These are phyloP conservation scores for Phaeosphaeriaceae sp. DNA, from an alignment of 2,329 filamentous ascomycete genomes.

Conservation along the genomic window DNA sequence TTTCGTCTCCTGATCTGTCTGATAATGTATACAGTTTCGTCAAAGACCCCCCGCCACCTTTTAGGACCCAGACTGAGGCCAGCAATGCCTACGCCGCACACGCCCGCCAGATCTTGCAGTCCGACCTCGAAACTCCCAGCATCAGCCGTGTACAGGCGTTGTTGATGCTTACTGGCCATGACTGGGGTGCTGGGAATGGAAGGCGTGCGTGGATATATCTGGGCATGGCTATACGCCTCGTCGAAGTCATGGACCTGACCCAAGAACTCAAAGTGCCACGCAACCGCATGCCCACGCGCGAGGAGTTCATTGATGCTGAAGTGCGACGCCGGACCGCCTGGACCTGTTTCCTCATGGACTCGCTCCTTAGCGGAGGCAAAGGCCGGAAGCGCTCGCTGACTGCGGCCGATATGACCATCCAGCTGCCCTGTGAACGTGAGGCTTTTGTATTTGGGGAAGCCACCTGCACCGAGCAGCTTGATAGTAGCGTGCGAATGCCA, in stretches of 20 bases:
- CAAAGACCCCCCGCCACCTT: constrained; percentile 44
- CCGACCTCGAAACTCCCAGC: constrained; percentile 48
- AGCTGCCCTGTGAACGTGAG: constrained; percentile 49
- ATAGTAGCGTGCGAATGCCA: constrained; percentile 40
- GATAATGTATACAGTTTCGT: constrained; percentile 50
- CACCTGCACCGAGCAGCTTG: constrained; percentile 43
- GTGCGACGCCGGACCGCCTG: constrained; percentile 49
- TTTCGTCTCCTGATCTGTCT: too few relatives aligned
- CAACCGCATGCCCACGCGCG: constrained; percentile 41
- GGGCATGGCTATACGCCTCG: constrained; percentile 50
- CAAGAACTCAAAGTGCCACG: constrained; percentile 42
- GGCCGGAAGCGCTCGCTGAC: constrained; percentile 46
- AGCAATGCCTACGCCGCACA: constrained; percentile 52
- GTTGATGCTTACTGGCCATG: constrained; percentile 54
- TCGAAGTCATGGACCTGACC: constrained; percentile 50
- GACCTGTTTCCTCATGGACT: constrained; percentile 54
- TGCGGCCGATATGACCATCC: constrained; percentile 46
- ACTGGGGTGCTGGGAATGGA: constrained; percentile 55
- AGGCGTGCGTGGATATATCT: constrained; percentile 51
- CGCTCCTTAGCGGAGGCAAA: constrained; percentile 49
- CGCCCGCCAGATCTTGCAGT: constrained; percentile 49
- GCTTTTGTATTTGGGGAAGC: constrained; percentile 49
- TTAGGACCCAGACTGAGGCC: constrained; percentile 46
- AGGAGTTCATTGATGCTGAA: constrained; percentile 51
- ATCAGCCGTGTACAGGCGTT: constrained; percentile 49